phyloP scores from a whole-genome alignment of 2,329 filamentous ascomycete species.

The Cytospora mali region DNA sequence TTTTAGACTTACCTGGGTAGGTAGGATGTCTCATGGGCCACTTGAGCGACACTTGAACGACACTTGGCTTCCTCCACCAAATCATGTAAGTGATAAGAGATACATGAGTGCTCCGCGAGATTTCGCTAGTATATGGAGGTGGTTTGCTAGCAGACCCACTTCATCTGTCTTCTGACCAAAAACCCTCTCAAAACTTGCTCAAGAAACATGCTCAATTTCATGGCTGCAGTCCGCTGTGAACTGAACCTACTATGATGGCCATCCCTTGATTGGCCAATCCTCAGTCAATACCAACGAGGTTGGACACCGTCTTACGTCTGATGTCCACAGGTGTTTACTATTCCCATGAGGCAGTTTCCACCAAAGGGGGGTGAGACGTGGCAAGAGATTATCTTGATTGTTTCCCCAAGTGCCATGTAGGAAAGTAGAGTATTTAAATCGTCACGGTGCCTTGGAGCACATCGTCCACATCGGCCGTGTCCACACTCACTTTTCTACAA shows the following conservation, averaged over 20 bases:
- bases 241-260: no score
- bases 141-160: background rate
- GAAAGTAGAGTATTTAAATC: background rate
- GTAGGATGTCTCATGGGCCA: background rate
- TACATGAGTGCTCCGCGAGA: background rate
- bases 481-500: background rate
- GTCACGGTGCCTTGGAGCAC: background rate
- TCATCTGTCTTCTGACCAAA: background rate
- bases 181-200: slow-evolving; percentile 20
- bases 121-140: background rate
- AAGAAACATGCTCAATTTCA: slow-evolving; percentile 19
- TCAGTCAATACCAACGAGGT: background rate
- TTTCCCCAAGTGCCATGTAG: background rate
- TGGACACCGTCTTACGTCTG: slow-evolving; percentile 3
- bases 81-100: slow-evolving; percentile 10
- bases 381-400: background rate
- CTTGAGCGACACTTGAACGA: no score
- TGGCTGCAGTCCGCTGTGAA: background rate
- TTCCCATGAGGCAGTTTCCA: slow-evolving; percentile 18
- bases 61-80: background rate
- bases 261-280: slow-evolving; percentile 8
- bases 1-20: no score
- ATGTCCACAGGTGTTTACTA: slow-evolving; percentile 1
- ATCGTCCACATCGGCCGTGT: background rate
- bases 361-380: background rate